Conservation (phyloP, 2,329 filamentous ascomycete genomes). For the Aspergillus sp. region DNA sequence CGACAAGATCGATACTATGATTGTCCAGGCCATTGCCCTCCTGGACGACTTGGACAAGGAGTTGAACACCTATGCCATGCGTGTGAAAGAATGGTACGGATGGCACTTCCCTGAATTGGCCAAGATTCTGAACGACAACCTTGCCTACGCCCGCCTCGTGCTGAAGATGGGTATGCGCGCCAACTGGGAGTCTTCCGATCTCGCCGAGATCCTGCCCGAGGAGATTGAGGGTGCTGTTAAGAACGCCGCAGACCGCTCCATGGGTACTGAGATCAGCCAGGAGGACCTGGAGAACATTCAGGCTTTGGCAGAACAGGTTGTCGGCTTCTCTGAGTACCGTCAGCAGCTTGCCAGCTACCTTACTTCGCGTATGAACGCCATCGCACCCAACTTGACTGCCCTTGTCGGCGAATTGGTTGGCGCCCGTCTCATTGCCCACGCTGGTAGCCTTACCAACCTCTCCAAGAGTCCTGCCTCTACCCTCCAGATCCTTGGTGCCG, state of each 20-base stretch:
- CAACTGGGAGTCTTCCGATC: slow-evolving; percentile 67
- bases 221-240: slow-evolving; percentile 91
- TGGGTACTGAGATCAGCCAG: slow-evolving; percentile 94
- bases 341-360: slow-evolving; percentile 82
- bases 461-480: slow-evolving; percentile 93
- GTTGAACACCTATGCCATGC: slow-evolving; percentile 97
- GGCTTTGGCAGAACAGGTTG: slow-evolving; percentile 85
- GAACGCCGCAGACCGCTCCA: slow-evolving; percentile 89
- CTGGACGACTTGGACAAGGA: slow-evolving; percentile 98
- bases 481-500: slow-evolving; percentile 94
- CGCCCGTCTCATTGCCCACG: slow-evolving; percentile 88
- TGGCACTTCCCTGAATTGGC: slow-evolving; percentile 99
- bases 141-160: slow-evolving; percentile 85
- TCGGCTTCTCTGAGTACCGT: slow-evolving; percentile 85
- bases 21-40: slow-evolving; percentile 90
- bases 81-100: slow-evolving; percentile 99
- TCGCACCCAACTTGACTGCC: slow-evolving; percentile 90
- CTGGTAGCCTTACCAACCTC: slow-evolving; percentile 87
- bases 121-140: slow-evolving; percentile 94
- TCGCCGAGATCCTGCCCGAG: slow-evolving; percentile 87
- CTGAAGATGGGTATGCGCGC: slow-evolving; percentile 82
- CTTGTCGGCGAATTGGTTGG: slow-evolving; percentile 91
- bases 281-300: slow-evolving; percentile 92
- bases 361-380: slow-evolving; percentile 87
- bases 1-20: slow-evolving; percentile 99